These are phyloP conservation scores for Crithidia fasciculata DNA, from an alignment of 208 protist genomes.

Conservation along the genomic window DNA sequence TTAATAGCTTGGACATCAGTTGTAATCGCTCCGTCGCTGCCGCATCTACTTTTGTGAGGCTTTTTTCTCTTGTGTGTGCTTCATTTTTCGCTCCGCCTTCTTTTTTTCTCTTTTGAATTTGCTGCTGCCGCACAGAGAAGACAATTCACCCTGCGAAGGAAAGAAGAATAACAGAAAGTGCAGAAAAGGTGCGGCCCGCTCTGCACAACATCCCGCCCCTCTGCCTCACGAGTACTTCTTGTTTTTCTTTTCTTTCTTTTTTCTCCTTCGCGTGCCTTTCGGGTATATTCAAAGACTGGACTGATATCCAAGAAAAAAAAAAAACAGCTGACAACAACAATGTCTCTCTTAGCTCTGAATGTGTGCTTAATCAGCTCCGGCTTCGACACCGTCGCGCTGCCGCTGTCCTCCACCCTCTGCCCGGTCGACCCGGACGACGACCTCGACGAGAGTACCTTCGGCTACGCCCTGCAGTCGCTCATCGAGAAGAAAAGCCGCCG, in stretches of 20 bases:
- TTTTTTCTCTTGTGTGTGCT: slow-evolving; percentile 8
- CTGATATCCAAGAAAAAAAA: background rate
- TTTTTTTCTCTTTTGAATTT: background rate
- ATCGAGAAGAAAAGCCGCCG: slow-evolving; percentile 57
- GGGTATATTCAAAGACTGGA: background rate
- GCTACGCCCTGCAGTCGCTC: slow-evolving; percentile 59
- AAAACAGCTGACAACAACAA: slow-evolving; percentile 9
- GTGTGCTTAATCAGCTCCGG: slow-evolving; percentile 67
- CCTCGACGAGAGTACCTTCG: slow-evolving; percentile 37
- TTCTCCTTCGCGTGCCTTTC: background rate
- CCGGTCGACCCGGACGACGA: slow-evolving; percentile 40
- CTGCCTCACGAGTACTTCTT: too few species aligned
- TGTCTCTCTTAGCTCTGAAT: slow-evolving; percentile 73
- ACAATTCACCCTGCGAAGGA: too few species aligned
- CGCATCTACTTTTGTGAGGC: background rate
- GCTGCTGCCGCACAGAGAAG: too few species aligned
- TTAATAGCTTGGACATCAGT: background rate
- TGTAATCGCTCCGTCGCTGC: background rate
- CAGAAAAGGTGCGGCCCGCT: too few species aligned
- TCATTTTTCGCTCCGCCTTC: background rate
- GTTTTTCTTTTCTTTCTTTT: slow-evolving; percentile 4
- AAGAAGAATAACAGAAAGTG: too few species aligned
- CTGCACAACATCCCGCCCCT: too few species aligned
- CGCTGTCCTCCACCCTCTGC: slow-evolving; percentile 70
- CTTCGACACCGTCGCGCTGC: slow-evolving; percentile 73